These are phyloP conservation scores for Chenopodium suecicum DNA, from an alignment of 148 eudicot species.

Conservation along the genomic window DNA sequence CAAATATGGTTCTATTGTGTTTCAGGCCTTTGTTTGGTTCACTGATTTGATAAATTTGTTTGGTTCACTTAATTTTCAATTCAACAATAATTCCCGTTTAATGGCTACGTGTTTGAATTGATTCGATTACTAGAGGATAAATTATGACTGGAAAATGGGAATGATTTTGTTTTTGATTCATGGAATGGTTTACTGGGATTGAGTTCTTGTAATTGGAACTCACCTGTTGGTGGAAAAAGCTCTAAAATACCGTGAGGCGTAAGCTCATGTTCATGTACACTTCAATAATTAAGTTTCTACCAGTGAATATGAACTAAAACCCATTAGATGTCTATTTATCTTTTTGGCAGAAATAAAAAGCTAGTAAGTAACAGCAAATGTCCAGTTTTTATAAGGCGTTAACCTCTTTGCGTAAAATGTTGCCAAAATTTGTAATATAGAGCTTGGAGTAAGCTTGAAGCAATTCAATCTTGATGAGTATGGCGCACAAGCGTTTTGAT, in stretches of 20 bases:
- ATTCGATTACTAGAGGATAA: background rate
- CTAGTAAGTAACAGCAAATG: background rate
- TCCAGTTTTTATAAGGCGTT: background rate
- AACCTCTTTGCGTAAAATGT: background rate
- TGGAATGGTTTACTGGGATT: background rate
- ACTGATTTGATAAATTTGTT: too few species aligned
- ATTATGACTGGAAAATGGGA: background rate
- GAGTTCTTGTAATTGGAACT: background rate
- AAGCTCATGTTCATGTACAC: background rate
- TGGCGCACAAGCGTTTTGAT: background rate
- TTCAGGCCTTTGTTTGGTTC: too few species aligned
- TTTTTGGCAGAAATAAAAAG: too few species aligned
- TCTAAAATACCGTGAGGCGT: background rate
- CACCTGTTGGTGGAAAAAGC: background rate
- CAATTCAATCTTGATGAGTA: background rate
- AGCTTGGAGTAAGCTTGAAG: too few species aligned
- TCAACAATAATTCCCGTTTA: too few species aligned
- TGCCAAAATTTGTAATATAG: background rate
- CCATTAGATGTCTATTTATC: background rate
- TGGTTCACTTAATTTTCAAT: too few species aligned
- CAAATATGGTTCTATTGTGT: too few species aligned
- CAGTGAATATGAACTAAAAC: background rate
- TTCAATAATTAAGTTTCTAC: background rate
- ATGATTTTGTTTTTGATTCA: too few species aligned
- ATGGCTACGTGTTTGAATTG: too few species aligned